These are phyloP conservation scores for Ogataea angusta DNA, from an alignment of 805 yeast species.

Conservation along the genomic window DNA sequence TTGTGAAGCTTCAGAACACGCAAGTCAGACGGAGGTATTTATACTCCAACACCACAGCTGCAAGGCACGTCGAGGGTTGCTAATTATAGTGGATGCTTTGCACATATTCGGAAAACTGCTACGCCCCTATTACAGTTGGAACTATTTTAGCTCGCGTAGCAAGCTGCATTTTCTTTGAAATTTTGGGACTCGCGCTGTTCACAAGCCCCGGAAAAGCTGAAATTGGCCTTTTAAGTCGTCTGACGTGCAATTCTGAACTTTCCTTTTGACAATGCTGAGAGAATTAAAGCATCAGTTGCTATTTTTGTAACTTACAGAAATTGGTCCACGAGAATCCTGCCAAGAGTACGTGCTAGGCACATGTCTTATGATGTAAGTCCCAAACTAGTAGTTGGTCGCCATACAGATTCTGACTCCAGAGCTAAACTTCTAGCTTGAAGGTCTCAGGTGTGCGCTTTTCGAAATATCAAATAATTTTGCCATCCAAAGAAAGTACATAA, in stretches of 20 bases:
- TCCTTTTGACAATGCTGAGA: slow-evolving; percentile 2
- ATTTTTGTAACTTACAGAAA: neutral
- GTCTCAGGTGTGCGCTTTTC: slow-evolving; percentile 7
- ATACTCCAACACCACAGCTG: neutral
- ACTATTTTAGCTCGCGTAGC: neutral
- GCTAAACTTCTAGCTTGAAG: neutral
- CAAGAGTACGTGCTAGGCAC: neutral
- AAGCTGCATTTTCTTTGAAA: neutral
- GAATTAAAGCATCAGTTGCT: slow-evolving; percentile 4
- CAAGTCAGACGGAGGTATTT: neutral
- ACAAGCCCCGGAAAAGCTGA: neutral
- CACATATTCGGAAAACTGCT: neutral
- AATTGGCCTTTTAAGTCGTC: neutral
- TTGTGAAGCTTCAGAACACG: neutral
- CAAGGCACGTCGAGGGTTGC: slow-evolving; percentile 1
- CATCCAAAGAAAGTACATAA: slow-evolving; percentile 28
- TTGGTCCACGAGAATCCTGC: neutral
- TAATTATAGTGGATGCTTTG: neutral
- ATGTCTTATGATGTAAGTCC: neutral
- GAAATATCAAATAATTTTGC: slow-evolving; percentile 7
- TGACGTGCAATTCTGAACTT: neutral
- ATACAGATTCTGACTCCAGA: neutral
- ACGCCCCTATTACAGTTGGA: neutral
- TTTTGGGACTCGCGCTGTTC: neutral
- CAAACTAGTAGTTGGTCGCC: neutral